These are phyloP conservation scores for Alectoria sarmentosa DNA, from an alignment of 495 filamentous ascomycete genomes.

Conservation along the genomic window DNA sequence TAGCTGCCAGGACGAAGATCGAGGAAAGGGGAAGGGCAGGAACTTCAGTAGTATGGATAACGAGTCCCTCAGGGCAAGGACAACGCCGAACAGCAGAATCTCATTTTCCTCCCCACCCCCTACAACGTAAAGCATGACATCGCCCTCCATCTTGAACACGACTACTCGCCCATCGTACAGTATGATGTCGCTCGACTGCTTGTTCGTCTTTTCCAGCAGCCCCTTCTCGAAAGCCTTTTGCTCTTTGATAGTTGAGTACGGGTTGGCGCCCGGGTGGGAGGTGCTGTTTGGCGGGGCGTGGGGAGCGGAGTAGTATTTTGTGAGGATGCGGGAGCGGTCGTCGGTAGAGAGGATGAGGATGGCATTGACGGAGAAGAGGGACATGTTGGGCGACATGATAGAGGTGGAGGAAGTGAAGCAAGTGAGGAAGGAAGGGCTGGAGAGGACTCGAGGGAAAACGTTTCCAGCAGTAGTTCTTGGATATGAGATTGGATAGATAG, in stretches of 20 bases:
- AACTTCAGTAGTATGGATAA: slow-evolving; percentile 91
- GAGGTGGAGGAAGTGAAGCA: background rate
- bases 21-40: slow-evolving; percentile 27
- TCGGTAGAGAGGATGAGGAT: slow-evolving; percentile 84
- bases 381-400: slow-evolving; percentile 54
- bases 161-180: slow-evolving; percentile 92
- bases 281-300: slow-evolving; percentile 57
- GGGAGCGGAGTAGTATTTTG: slow-evolving; percentile 90
- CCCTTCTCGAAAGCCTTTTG: slow-evolving; percentile 97
- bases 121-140: slow-evolving; percentile 96
- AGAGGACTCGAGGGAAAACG: no score
- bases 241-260: slow-evolving; percentile 84
- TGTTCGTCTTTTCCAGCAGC: slow-evolving; percentile 90
- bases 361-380: slow-evolving; percentile 87
- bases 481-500: background rate
- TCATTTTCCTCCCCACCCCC: slow-evolving; percentile 93
- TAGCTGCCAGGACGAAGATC: slow-evolving; percentile 1
- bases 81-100: slow-evolving; percentile 88
- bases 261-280: slow-evolving; percentile 57
- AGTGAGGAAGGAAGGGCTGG: background rate
- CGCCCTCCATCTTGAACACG: slow-evolving; percentile 95
- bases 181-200: slow-evolving; percentile 90
- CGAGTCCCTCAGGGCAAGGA: slow-evolving; percentile 80
- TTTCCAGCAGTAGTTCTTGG: background rate
- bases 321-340: slow-evolving; percentile 82